These are phyloP conservation scores for Dictyostelium discoideum DNA, from an alignment of 78 protist genomes.

Conservation along the genomic window dicty_2.7 NC_007089.4:738001-738500, in stretches of 20 bases:
- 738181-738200: constrained; percentile 91
- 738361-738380: constrained; percentile 88
- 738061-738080: constrained; percentile 36
- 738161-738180: constrained; percentile 39
- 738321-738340: constrained; percentile 86
- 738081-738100: constrained; percentile 81
- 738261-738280: constrained; percentile 71
- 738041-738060: constrained; percentile 45
- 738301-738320: constrained; percentile 87
- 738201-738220: constrained; percentile 84
- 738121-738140: constrained; percentile 86
- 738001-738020: constrained; percentile 53
- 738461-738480: constrained; percentile 84
- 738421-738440: constrained; percentile 84
- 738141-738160: constrained; percentile 57
- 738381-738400: constrained; percentile 87
- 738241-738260: constrained; percentile 83
- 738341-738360: constrained; percentile 85
- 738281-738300: constrained; percentile 73
- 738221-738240: constrained; percentile 92
- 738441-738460: constrained; percentile 88
- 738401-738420: constrained; percentile 89
- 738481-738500: constrained; percentile 81
- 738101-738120: constrained; percentile 89
- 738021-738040: constrained; percentile 2